These are phyloP conservation scores for Chrysoporthe puriensis DNA, from an alignment of 2,329 filamentous ascomycete genomes.

Conservation along the genomic window DNA sequence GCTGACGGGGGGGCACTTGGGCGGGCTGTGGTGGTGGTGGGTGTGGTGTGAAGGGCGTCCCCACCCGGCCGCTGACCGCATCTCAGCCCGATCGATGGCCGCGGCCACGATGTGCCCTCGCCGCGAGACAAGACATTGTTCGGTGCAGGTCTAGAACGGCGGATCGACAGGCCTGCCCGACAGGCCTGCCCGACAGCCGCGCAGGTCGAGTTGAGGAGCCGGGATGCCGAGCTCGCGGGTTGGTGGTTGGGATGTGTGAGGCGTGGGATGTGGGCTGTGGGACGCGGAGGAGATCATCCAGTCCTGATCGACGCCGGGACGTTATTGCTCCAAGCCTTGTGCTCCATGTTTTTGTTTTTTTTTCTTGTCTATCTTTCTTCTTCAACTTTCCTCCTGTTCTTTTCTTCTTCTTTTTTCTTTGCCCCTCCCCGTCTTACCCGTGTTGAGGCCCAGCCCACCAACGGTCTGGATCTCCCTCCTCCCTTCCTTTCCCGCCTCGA, in stretches of 20 bases:
- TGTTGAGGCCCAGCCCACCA: no score
- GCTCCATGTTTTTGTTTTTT: not conserved
- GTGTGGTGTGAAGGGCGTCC: no score
- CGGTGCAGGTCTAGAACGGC: constrained; percentile 21
- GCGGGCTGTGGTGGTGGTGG: no score
- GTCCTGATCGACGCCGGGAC: not conserved
- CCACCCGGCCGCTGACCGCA: not conserved
- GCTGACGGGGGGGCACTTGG: no score
- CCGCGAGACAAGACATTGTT: no score
- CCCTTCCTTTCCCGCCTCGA: not conserved
- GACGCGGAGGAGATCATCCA: not conserved
- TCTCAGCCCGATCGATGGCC: not conserved
- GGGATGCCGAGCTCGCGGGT: not conserved
- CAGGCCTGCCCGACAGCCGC: no score
- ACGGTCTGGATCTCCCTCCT: not conserved
- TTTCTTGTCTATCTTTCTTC: not conserved
- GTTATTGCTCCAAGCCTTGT: not conserved
- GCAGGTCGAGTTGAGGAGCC: no score
- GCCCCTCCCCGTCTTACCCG: no score
- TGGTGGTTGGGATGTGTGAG: not conserved
- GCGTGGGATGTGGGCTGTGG: no score
- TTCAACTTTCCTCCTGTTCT: not conserved
- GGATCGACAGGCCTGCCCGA: constrained; percentile 15
- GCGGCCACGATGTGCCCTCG: no score
- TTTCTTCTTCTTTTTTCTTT: not conserved